Base-by-base conservation (phyloP, 1,284 basidiomycete species). In the Amylostereum areolatum region DNA sequence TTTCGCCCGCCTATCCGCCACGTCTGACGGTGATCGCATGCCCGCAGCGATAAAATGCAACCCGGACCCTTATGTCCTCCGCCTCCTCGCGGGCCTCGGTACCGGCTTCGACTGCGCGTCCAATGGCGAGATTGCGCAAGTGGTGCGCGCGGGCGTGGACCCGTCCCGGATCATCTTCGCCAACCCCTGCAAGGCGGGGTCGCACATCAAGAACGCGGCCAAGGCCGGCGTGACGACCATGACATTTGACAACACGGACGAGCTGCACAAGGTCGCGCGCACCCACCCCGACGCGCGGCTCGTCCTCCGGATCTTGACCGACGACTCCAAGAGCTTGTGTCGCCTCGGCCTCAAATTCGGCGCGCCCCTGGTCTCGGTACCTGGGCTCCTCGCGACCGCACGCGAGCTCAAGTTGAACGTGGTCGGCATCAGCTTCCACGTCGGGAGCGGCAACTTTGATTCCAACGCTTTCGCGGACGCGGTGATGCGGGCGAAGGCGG, bases 61-160 rank as follows among this genome's bases (percentile, higher is more conserved):
- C 73, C 96, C 97, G 10, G 96, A 98, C 62, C 92, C 93, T 2
- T 90, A 92, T 61, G 85, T 99, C 44, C 76, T 99, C 48, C 86
- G 92, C 54, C 79, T 99, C 45, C 82, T 99, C 37, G 91, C 93
- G 9, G 82, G 88, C 27, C 73, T 98, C 52, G 96, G 96, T 37
- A 77, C 89, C 1, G 93, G 93, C 11, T 99, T 99, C 71, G 97
- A 99, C 70, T 99, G 97, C 62, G 97, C 97, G n/a, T 98, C 95
- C 40, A 90, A 92, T 60, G 86, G 87, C 52, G 97, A 99, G 70
- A 98, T 99, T 60, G 75, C 81, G 28, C 79, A 83, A 54, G 87
- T 99, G 9, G 76, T 98, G 29, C 72, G 75, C 27, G 68, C 96
- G 9, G 88, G 84, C 29, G 81, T 90, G 50, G 74, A 78, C 50